Conservation (phyloP, 176 grass and related monocot species). For the Chloris gayana region DNA sequence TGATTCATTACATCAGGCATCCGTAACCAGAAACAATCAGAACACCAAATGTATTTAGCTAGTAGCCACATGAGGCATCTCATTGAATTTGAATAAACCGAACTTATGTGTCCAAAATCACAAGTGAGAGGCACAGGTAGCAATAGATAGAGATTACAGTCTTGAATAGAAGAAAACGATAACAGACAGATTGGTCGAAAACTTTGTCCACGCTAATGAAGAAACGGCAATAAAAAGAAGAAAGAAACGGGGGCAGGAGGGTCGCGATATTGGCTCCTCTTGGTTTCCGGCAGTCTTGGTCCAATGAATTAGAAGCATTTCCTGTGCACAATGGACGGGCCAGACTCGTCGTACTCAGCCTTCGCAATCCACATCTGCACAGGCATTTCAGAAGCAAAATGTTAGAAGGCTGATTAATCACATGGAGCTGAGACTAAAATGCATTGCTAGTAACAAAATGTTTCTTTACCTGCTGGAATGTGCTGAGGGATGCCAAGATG, state of each 20-base stretch:
- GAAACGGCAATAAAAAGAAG: conserved; percentile 46
- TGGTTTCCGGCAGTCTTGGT: conserved; percentile 52
- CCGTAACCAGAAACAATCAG: conserved; percentile 26
- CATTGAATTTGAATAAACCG: conserved; percentile 61
- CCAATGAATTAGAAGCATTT: conserved; percentile 83
- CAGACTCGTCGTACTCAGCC: conserved; percentile 93
- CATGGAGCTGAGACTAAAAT: conserved; percentile 8
- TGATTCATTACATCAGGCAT: conserved; percentile 42
- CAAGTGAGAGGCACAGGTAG: conserved; percentile 56
- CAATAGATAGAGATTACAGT: conserved; percentile 59
- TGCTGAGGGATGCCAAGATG: conserved; percentile 96
- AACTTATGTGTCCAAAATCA: conserved; percentile 65
- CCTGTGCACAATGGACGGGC: conserved; percentile 92
- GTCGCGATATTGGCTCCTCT: conserved; percentile 46
- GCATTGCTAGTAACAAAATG: neutral
- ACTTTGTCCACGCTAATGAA: conserved; percentile 71
- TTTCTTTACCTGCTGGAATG: conserved; percentile 82
- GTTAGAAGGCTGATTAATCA: conserved; percentile 29
- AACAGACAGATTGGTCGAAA: conserved; percentile 43
- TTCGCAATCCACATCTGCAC: conserved; percentile 97
- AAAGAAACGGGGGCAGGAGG: conserved; percentile 46
- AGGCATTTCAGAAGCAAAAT: conserved; percentile 15
- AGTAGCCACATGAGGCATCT: conserved; percentile 57
- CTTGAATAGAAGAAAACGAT: conserved; percentile 50
- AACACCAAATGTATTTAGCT: conserved; percentile 51